Conservation (phyloP, 1,284 basidiomycete species). For the Malassezia sympodialis region DNA sequence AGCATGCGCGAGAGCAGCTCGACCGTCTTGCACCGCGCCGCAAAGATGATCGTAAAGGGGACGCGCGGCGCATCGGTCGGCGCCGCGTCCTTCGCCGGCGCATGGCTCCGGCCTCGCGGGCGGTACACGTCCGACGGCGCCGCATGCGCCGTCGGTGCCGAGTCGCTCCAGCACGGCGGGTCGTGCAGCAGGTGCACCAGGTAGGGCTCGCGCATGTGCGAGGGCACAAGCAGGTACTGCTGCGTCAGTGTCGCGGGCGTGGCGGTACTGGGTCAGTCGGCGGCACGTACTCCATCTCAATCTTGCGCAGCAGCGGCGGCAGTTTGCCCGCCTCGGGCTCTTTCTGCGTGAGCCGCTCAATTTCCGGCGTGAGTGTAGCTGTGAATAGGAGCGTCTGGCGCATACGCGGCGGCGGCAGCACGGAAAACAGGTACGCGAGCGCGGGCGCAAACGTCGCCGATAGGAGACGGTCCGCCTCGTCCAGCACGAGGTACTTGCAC, state of each 20-base stretch:
- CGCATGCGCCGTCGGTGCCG: background rate
- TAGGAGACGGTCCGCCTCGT: slow-evolving; percentile 89
- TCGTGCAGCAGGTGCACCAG: slow-evolving; percentile 80
- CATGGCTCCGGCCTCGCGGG: background rate
- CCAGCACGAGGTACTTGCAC: slow-evolving; percentile 79
- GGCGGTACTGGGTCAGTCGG: slow-evolving; percentile 53
- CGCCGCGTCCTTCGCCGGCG: background rate
- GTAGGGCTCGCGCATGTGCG: slow-evolving; percentile 86
- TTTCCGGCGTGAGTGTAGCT: slow-evolving; percentile 79
- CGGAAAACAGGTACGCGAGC: slow-evolving; percentile 62
- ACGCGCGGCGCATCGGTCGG: slow-evolving; percentile 3
- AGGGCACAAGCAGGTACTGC: slow-evolving; percentile 82
- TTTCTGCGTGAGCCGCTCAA: slow-evolving; percentile 67
- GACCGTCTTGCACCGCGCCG: slow-evolving; percentile 71
- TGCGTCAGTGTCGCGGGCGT: slow-evolving; percentile 76
- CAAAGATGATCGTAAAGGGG: slow-evolving; percentile 91
- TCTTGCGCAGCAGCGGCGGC: slow-evolving; percentile 76
- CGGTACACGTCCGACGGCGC: slow-evolving; percentile 1
- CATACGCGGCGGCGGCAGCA: slow-evolving; percentile 60
- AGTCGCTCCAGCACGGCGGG: slow-evolving; percentile 51
- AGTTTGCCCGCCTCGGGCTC: slow-evolving; percentile 70
- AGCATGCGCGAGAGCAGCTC: slow-evolving; percentile 67
- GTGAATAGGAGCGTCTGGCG: slow-evolving; percentile 95
- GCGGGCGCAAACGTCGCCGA: slow-evolving; percentile 83
- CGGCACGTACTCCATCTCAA: slow-evolving; percentile 53